Evolutionary conservation across 2,329 filamentous ascomycete species (phyloP), one percentile per base, ranked within the genome.

Genomic region (Penicillium griseofulvum): DNA sequence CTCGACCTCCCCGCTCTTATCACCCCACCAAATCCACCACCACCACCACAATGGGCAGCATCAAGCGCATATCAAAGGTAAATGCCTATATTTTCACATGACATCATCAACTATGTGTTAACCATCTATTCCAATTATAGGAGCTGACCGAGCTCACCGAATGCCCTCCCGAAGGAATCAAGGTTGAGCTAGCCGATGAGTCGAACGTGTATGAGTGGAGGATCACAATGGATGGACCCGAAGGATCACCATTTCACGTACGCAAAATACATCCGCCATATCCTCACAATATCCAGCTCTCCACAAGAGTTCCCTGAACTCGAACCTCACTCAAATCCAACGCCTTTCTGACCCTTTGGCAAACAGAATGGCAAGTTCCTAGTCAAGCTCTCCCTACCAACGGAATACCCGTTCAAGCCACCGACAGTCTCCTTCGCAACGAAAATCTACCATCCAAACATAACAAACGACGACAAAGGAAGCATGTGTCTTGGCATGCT

Each of bases 371-470:
- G 91, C 68, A 78, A 77, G 62, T 97, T 91, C 82, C 83, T 84
- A 63, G 77, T 97, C 58, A 76, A 86, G 59, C 80, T 96, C 64
- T 81, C 76, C 38, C 85, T 97, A 11, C 91, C 91, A 14, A 76
- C 80, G 65, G 87, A 91, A 68, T 96, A 96, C 79, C 91, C 91
- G 34, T 96, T 96, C 85, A 94, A 94, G 76, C 86, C 91, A 22
- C 91, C 91, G 16, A 79, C 82, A 57, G 81, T 96, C 65, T 85
- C 82, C 69, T 96, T 96, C 82, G 78, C 80, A 62, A 96, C 91
- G 49, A 93, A 92, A 76, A 89, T 96, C 80, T 97, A 96, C 83
- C 92, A 97, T 78, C 91, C 92, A 42, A 97, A 97, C 77, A 84
- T 97, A 56, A 91, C 88, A 69, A 94, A 96, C 81, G 91, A 96